Conservation (phyloP, 1,139 yeast genomes). For the Yamadazyma blattariae region DNA sequence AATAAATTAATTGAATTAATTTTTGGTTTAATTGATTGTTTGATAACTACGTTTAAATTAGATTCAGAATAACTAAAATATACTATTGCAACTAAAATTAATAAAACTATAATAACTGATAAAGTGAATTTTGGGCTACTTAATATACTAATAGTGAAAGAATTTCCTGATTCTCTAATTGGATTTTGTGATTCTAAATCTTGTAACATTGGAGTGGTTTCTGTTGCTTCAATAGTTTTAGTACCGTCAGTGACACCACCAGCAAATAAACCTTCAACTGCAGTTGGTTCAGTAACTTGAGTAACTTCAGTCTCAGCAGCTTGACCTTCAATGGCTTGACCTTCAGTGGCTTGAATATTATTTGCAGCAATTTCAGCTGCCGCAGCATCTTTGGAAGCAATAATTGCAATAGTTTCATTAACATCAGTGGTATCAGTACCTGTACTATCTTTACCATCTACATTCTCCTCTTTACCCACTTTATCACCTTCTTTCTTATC, state of each 20-base stretch:
- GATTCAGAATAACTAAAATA: constrained; percentile 18
- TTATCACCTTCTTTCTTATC: neutral
- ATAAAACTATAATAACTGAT: constrained; percentile 13
- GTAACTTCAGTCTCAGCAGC: neutral
- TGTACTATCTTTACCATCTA: neutral
- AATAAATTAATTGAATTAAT: constrained; percentile 18
- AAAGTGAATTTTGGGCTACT: constrained; percentile 16
- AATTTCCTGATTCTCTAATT: too few species aligned
- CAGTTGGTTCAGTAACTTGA: neutral
- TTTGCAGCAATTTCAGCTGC: neutral
- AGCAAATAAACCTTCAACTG: neutral
- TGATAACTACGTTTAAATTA: constrained; percentile 14
- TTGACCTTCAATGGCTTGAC: neutral
- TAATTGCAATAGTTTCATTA: neutral
- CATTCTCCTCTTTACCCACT: neutral
- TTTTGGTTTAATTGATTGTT: constrained; percentile 19
- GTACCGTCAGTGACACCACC: neutral
- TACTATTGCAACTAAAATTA: constrained; percentile 14
- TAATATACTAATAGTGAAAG: too few species aligned
- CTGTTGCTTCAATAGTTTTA: neutral
- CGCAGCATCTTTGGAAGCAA: too few species aligned
- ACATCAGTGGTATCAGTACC: too few species aligned
- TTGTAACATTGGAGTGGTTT: constrained; percentile 5
- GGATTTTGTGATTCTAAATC: constrained; percentile 6
- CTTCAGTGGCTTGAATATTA: neutral